Conservation (phyloP, 352 stramenopile species). For the Phytophthora tubulina region DNA sequence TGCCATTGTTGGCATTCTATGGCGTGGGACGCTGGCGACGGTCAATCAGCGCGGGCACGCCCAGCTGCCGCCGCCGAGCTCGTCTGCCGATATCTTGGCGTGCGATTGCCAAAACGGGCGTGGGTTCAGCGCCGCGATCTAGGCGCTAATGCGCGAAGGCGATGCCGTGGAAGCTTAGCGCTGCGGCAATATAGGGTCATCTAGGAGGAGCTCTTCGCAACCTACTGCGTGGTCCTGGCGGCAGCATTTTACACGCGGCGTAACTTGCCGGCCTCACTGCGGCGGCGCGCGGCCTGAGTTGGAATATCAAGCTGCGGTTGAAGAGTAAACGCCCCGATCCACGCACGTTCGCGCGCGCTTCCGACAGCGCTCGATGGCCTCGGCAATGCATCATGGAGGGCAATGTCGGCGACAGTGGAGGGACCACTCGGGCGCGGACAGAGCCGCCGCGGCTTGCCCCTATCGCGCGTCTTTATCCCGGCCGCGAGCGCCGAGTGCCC, state of each 20-base stretch:
- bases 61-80: constrained; percentile 6
- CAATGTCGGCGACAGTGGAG: constrained; percentile 29
- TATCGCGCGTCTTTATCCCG: constrained; percentile 26
- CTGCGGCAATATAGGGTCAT: constrained; percentile 10
- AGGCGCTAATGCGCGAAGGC: constrained; percentile 2
- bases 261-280: background rate
- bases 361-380: constrained; percentile 3
- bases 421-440: constrained; percentile 29
- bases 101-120: constrained; percentile 40
- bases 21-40: constrained; percentile 16
- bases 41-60: background rate
- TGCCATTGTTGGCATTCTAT: constrained; percentile 1
- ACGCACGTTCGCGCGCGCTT: constrained; percentile 33
- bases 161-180: constrained; percentile 22
- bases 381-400: constrained; percentile 6
- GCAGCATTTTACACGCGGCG: background rate
- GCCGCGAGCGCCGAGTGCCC: background rate
- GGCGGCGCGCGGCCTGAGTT: constrained; percentile 22
- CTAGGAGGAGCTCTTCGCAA: constrained; percentile 21
- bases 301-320: constrained; percentile 38
- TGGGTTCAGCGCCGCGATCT: constrained; percentile 30
- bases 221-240: constrained; percentile 13
- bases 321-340: constrained; percentile 26
- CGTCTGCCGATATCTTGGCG: constrained; percentile 34
- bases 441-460: constrained; percentile 17